Evolutionary conservation across 2,329 filamentous ascomycete genomes (phyloP).

Genomic region (Periconia sp.): DNA sequence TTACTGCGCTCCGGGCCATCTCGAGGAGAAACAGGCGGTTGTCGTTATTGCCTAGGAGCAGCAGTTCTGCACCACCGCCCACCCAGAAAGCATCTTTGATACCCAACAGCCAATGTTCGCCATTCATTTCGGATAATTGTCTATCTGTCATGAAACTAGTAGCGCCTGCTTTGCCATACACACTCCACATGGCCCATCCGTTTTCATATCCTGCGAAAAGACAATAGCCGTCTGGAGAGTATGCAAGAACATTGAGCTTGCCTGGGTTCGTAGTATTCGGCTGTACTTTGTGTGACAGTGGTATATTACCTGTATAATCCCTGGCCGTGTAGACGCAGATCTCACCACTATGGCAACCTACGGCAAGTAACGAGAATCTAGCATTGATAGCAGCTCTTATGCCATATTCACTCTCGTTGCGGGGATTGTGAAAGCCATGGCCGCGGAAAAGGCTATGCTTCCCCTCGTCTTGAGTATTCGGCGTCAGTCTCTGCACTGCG

Average conservation of each 20-base stretch:
- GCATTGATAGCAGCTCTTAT: slow-evolving; percentile 85
- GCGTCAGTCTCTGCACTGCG: slow-evolving; percentile 73
- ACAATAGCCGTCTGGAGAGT: slow-evolving; percentile 95
- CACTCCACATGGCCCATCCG: slow-evolving; percentile 96
- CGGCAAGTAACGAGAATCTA: slow-evolving; percentile 87
- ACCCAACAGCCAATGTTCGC: slow-evolving; percentile 82
- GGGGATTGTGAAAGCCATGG: slow-evolving; percentile 83
- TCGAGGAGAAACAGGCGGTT: slow-evolving; percentile 85
- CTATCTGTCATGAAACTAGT: slow-evolving; percentile 78
- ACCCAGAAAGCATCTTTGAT: slow-evolving; percentile 81
- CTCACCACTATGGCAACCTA: slow-evolving; percentile 77
- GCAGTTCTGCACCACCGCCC: slow-evolving; percentile 81
- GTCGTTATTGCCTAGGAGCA: slow-evolving; percentile 70
- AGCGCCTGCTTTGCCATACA: slow-evolving; percentile 87
- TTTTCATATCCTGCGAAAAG: slow-evolving; percentile 90
- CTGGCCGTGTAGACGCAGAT: slow-evolving; percentile 89
- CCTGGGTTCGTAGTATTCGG: slow-evolving; percentile 74
- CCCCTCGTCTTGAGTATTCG: slow-evolving; percentile 40
- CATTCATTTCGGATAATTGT: slow-evolving; percentile 64
- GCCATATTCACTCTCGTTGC: slow-evolving; percentile 61
- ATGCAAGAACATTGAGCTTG: slow-evolving; percentile 70
- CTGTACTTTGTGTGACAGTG: slow-evolving; percentile 76
- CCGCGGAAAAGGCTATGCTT: slow-evolving; percentile 75
- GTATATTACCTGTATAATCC: slow-evolving; percentile 92
- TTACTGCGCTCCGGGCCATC: slow-evolving; percentile 90